Percentiles rank a stretch among this genome's conserved stretches.
phyloP scores from a whole-genome alignment of 2,329 filamentous ascomycete species.

The Penicillium digitatum region DNA sequence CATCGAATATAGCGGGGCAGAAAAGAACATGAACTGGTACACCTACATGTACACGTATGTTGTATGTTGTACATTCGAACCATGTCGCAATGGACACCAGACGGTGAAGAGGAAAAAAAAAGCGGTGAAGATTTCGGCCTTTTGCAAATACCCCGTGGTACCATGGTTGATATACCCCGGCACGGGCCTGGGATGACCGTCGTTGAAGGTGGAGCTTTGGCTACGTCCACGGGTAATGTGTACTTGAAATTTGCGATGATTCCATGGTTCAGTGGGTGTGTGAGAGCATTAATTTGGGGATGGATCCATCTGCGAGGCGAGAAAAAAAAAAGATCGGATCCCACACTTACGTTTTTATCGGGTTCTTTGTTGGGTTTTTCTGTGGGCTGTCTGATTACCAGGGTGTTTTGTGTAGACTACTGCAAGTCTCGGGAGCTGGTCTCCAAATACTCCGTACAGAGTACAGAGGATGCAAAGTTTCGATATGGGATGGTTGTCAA shows the following conservation, averaged over 20 bases:
- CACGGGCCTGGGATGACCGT: constrained; percentile 23
- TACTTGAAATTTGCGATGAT: not conserved
- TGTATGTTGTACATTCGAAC: not conserved
- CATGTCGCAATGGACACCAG: not conserved
- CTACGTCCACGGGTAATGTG: constrained; percentile 3
- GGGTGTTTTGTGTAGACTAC: constrained; percentile 5
- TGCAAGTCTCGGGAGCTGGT: constrained; percentile 8
- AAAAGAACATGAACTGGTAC: not conserved
- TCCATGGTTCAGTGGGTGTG: constrained; percentile 17
- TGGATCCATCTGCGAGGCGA: constrained; percentile 4
- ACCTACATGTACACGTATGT: no score
- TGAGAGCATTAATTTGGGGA: constrained; percentile 6
- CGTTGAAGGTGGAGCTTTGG: constrained; percentile 20
- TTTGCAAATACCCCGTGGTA: not conserved
- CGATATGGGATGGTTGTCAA: not conserved
- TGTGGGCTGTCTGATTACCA: constrained; percentile 5
- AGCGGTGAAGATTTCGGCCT: constrained; percentile 4
- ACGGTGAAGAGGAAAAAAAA: not conserved
- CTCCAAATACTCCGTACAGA: not conserved
- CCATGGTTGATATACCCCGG: constrained; percentile 22
- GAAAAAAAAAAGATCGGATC: constrained; percentile 8
- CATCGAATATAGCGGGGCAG: constrained; percentile 17
- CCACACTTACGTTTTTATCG: not conserved
- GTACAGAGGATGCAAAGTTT: constrained; percentile 2
- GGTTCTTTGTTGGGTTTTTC: not conserved